phyloP scores from a whole-genome alignment of 2,329 filamentous ascomycete species.

The Monosporascus ibericus region DNA sequence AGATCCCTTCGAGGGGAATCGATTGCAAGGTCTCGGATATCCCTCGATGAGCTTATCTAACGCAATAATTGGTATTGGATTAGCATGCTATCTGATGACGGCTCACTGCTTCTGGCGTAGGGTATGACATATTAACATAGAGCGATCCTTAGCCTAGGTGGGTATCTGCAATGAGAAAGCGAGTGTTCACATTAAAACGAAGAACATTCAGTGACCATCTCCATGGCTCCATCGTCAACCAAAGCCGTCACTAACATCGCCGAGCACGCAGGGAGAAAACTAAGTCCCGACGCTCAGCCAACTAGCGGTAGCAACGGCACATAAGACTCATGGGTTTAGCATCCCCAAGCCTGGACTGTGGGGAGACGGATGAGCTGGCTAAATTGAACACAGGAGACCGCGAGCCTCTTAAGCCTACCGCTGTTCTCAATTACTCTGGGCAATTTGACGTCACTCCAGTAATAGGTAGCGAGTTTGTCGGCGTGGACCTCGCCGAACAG shows the following conservation, averaged over 20 bases:
- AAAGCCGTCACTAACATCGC: constrained; percentile 15
- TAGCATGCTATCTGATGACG: background rate
- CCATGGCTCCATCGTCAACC: constrained; percentile 21
- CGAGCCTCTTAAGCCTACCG: constrained; percentile 41
- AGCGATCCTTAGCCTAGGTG: background rate
- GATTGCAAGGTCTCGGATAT: background rate
- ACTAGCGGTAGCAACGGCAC: background rate
- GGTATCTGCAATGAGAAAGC: background rate
- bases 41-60: background rate
- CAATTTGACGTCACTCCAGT: constrained; percentile 54
- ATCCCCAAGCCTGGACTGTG: constrained; percentile 9
- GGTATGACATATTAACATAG: background rate
- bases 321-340: constrained; percentile 6
- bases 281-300: constrained; percentile 2
- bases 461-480: constrained; percentile 57
- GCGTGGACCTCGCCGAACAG: constrained; percentile 53
- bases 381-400: constrained; percentile 17
- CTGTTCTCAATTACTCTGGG: constrained; percentile 44
- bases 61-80: background rate
- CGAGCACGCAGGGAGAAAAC: constrained; percentile 18
- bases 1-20: no score
- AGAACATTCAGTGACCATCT: background rate
- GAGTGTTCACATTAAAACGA: background rate
- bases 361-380: constrained; percentile 9
- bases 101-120: background rate